A percentile compares a stretch with the other conserved stretches of the same genome.
Evolutionary conservation across 257 asterid genomes (phyloP).

Genomic region (Solanum chiquidenum): DNA sequence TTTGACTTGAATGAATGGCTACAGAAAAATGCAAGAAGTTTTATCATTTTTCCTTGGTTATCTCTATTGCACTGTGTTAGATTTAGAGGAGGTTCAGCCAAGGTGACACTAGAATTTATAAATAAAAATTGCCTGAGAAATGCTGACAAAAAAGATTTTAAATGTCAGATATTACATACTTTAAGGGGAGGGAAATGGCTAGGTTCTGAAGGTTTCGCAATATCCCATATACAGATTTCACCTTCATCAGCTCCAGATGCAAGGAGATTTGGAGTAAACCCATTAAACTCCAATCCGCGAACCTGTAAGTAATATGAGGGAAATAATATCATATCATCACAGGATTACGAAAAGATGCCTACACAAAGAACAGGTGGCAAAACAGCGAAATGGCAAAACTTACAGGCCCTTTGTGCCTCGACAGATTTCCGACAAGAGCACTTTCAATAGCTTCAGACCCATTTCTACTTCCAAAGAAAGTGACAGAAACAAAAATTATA

Average conservation of each 20-base stretch:
- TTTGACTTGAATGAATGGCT: neutral
- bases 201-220: conserved; percentile 67
- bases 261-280: conserved; percentile 60
- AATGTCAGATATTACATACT: conserved; percentile 29
- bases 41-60: neutral
- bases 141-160: neutral
- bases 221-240: conserved; percentile 90
- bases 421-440: conserved; percentile 56
- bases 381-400: conserved; percentile 21
- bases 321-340: conserved; percentile 2
- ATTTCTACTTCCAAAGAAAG: conserved; percentile 30
- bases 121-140: neutral
- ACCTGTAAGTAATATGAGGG: conserved; percentile 34
- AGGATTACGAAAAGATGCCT: neutral
- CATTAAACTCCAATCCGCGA: conserved; percentile 83
- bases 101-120: neutral
- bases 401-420: conserved; percentile 90
- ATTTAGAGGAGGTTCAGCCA: neutral
- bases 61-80: neutral
- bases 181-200: conserved; percentile 77
- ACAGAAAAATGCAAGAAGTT: neutral
- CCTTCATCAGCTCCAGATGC: conserved; percentile 99
- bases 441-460: conserved; percentile 47
- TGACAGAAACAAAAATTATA: neutral
- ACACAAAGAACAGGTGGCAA: neutral